These are phyloP conservation scores for Yamadazyma songkhlaensis DNA, from an alignment of 1,139 yeast genomes.

Conservation along the genomic window DNA sequence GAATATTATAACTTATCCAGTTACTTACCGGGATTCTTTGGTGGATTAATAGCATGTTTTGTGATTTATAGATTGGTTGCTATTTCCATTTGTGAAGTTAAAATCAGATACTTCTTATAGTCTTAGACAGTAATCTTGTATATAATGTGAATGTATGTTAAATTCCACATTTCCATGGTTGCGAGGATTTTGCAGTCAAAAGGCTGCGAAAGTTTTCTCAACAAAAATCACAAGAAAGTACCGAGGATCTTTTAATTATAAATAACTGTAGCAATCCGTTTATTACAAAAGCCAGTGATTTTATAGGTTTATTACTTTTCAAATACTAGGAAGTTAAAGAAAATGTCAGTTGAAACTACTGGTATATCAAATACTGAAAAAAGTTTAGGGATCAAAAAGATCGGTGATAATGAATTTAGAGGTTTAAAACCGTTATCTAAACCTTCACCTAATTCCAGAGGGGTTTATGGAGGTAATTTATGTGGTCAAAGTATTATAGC, in stretches of 20 bases:
- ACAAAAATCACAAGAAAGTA: constrained; percentile 5
- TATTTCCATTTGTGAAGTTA: constrained; percentile 21
- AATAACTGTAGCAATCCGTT: neutral
- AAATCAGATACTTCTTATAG: constrained; percentile 23
- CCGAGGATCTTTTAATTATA: constrained; percentile 6
- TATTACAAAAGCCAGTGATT: too few relatives aligned
- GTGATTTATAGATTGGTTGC: constrained; percentile 35
- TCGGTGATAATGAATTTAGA: constrained; percentile 20
- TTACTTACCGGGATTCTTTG: constrained; percentile 30
- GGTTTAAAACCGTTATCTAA: constrained; percentile 33
- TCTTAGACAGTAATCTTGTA: too few relatives aligned
- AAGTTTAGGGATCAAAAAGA: constrained; percentile 21
- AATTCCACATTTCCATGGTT: neutral
- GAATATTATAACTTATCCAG: constrained; percentile 29
- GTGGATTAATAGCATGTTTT: constrained; percentile 36
- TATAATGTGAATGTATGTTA: neutral
- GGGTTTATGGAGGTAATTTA: constrained; percentile 42
- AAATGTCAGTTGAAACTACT: constrained; percentile 12
- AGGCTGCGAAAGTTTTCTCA: constrained; percentile 2
- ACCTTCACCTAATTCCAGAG: constrained; percentile 30
- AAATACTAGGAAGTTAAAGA: neutral
- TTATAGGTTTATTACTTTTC: too few relatives aligned
- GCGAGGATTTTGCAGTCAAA: neutral
- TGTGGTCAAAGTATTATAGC: constrained; percentile 41
- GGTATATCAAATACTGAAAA: constrained; percentile 8